phyloP scores from a whole-genome alignment of 305 asterid species.

The Withania somnifera region DNA sequence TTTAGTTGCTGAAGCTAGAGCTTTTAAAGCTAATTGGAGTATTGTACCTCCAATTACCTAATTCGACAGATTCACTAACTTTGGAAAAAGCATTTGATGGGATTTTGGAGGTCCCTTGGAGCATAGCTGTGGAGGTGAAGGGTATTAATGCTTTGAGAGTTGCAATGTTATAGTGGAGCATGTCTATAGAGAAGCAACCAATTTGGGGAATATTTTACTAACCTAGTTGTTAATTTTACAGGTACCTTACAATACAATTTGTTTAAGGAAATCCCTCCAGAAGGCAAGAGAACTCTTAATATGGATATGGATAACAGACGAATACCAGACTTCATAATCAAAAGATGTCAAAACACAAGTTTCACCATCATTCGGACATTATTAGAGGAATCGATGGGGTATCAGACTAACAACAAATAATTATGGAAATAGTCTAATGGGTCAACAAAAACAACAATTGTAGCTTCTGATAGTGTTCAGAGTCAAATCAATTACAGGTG shows the following conservation, averaged over 20 bases:
- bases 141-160: neutral
- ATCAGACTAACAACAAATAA: too few relatives aligned
- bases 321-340: too few relatives aligned
- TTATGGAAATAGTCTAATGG: too few relatives aligned
- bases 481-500: too few relatives aligned
- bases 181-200: neutral
- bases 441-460: too few relatives aligned
- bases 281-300: too few relatives aligned
- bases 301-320: too few relatives aligned
- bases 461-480: too few relatives aligned
- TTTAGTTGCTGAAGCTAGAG: neutral
- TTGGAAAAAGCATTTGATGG: neutral
- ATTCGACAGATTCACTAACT: neutral
- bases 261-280: neutral
- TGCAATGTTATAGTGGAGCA: neutral
- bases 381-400: too few relatives aligned
- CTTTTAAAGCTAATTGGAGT: neutral
- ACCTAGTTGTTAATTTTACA: neutral
- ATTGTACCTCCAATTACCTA: neutral
- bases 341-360: too few relatives aligned
- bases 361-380: too few relatives aligned
- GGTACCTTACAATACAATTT: neutral
- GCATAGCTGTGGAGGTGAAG: neutral
- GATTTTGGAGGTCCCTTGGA: too few relatives aligned
- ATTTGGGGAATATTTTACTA: neutral